These are phyloP conservation scores for Melaleuca quinquenervia DNA, from an alignment of 345 rosid genomes.

Conservation along the genomic window DNA sequence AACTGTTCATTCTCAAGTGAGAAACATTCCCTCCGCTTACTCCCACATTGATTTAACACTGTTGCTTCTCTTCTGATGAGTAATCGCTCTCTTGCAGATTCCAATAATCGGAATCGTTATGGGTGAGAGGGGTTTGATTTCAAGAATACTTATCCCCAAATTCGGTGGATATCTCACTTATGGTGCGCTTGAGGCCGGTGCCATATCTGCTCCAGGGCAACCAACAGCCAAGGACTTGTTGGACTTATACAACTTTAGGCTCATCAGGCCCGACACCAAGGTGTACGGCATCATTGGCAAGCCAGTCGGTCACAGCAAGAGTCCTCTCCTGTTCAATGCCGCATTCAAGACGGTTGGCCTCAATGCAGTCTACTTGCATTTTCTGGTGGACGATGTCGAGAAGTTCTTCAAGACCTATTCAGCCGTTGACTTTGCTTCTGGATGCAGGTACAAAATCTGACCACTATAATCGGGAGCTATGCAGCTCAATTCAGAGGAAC, in stretches of 20 bases:
- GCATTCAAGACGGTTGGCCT: slow-evolving; percentile 25
- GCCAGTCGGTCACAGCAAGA: slow-evolving; percentile 39
- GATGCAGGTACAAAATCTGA: slow-evolving; percentile 10
- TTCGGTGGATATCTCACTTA: slow-evolving; percentile 31
- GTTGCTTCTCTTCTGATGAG: background rate
- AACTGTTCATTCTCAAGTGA: slow-evolving; percentile 25
- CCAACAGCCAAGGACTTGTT: slow-evolving; percentile 28
- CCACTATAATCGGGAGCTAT: background rate
- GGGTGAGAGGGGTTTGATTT: slow-evolving; percentile 33
- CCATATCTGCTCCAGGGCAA: slow-evolving; percentile 28
- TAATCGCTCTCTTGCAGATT: slow-evolving; percentile 1
- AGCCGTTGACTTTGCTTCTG: slow-evolving; percentile 21
- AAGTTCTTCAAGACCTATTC: slow-evolving; percentile 26
- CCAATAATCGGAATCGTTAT: slow-evolving; percentile 24
- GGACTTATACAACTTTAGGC: slow-evolving; percentile 25
- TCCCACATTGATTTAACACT: background rate
- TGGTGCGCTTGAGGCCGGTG: slow-evolving; percentile 31
- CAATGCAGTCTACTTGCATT: slow-evolving; percentile 28
- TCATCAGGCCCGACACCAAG: slow-evolving; percentile 23
- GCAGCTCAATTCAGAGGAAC: background rate
- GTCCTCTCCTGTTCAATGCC: slow-evolving; percentile 31
- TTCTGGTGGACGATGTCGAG: slow-evolving; percentile 26
- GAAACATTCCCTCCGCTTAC: background rate
- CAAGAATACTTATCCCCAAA: slow-evolving; percentile 24
- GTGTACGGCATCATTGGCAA: slow-evolving; percentile 30